Evolutionary conservation across 768 basidiomycete species (phyloP), one percentile per base, ranked within the genome.

Genomic region (Amanita rimosa): DNA sequence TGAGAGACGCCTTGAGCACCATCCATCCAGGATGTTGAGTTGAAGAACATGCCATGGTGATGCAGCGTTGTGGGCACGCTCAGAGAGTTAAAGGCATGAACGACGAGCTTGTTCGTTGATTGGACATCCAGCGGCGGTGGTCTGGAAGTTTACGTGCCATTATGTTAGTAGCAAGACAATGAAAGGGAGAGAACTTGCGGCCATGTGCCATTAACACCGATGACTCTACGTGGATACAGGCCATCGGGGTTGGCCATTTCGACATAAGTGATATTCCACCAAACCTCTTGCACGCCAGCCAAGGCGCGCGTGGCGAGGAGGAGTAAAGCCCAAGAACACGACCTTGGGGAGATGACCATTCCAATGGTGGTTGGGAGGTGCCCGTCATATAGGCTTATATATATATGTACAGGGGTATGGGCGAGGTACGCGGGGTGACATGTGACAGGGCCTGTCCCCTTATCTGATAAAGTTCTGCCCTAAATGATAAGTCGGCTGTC

Each of bases 21-120:
- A 62, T 98, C 95, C 72, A 83, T 84, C 81, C 87, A 96, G 14
- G 79, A 76, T 0, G 85, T 75, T 1, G 77, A 74, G 62, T 93
- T 94, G 73, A 96, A 92, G 67, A 81, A 92, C 84, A 95, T 89
- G 53, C 95, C 95, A 65, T 96, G 94, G 60, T 94, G 85, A 62
- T 98, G 95, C 13, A 97, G 67, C 0, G 83, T 74, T 0, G 85
- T 75, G 0, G 82, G 75, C 22, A 67, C 54, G 47, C 84, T 79
- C 48, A 94, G 63, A 2, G 75, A 76, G 63, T 94, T 92, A 24
- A 70, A 70, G 4, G 81, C 79, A 60, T 97, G 93, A 0, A 97
- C 72, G 22, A 85, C 57, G 26, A 96, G 69, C 0, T 77, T 76
- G 62, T 98, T 91, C 16, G 72, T 73, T 4, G 78, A 74, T 53